A percentile compares a stretch with the other conserved stretches of the same genome.
Conservation (phyloP, 805 yeast genomes). For the Starmerella powellii region DNA sequence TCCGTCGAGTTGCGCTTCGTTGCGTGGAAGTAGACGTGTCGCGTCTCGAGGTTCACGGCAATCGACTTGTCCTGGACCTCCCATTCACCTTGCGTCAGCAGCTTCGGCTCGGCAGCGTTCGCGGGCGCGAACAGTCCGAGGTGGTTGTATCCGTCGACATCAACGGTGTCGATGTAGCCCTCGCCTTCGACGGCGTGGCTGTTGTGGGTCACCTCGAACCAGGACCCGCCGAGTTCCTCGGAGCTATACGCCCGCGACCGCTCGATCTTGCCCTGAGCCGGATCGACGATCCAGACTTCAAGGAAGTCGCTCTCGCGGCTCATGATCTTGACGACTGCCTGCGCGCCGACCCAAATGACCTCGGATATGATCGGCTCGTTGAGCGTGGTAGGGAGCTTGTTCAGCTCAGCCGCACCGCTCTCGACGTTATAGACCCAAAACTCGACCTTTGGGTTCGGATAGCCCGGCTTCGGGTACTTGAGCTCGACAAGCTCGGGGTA, state of each 20-base stretch:
- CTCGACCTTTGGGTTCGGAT: constrained; percentile 55
- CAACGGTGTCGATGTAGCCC: constrained; percentile 68
- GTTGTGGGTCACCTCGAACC: constrained; percentile 69
- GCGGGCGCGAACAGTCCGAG: constrained; percentile 76
- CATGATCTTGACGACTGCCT: constrained; percentile 44
- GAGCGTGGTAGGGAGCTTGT: constrained; percentile 10
- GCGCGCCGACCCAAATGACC: constrained; percentile 54
- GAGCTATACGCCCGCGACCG: constrained; percentile 40
- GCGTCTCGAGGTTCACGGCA: constrained; percentile 36
- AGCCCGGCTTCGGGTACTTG: constrained; percentile 81
- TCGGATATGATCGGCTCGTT: constrained; percentile 48
- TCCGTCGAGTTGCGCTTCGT: constrained; percentile 72
- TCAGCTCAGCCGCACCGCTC: constrained; percentile 16
- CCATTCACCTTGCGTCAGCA: constrained; percentile 72
- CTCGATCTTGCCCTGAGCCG: constrained; percentile 29
- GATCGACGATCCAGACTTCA: constrained; percentile 45
- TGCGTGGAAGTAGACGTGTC: constrained; percentile 51
- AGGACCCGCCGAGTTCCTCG: constrained; percentile 38
- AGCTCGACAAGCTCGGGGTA: constrained; percentile 52
- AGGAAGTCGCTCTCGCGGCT: constrained; percentile 57
- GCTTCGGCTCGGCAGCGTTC: constrained; percentile 37
- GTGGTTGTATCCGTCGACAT: constrained; percentile 47
- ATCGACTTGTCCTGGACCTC: constrained; percentile 72
- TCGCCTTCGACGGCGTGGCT: constrained; percentile 41
- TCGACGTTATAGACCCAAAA: constrained; percentile 37